Conservation (phyloP, 106 monocot species). For the Chionographis japonica region DNA sequence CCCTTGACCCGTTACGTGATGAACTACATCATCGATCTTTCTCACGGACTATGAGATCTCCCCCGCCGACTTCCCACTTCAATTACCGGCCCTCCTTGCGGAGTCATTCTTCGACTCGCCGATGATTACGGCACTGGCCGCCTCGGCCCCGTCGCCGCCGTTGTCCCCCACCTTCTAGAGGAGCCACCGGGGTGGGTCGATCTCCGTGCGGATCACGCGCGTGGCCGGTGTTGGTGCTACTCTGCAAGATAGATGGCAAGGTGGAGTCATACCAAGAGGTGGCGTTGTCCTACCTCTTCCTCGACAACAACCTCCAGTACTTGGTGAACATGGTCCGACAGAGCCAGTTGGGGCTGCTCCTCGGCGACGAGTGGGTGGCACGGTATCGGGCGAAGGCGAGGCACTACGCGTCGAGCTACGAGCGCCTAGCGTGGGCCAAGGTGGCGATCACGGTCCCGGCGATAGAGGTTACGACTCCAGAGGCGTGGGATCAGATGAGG, state of each 20-base stretch:
- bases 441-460: too few species aligned
- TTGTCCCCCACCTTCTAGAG: background rate
- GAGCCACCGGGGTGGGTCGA: background rate
- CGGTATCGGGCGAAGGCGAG: too few species aligned
- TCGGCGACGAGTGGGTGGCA: too few species aligned
- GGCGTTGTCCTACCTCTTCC: conserved; percentile 46
- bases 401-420: too few species aligned
- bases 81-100: background rate
- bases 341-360: conserved; percentile 18
- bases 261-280: conserved; percentile 25
- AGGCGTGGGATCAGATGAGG: conserved; percentile 4
- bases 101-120: too few species aligned
- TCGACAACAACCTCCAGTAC: conserved; percentile 56
- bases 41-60: conserved; percentile 44
- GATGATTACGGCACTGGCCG: too few species aligned
- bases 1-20: conserved; percentile 37
- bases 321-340: conserved; percentile 32
- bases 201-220: conserved; percentile 26
- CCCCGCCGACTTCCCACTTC: conserved; percentile 29
- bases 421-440: too few species aligned
- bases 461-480: too few species aligned
- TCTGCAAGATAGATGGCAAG: conserved; percentile 66
- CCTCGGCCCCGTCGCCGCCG: too few species aligned
- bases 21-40: conserved; percentile 40
- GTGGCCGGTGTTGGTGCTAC: conserved; percentile 35